phyloP scores from a whole-genome alignment of 352 stramenopile species.

The Phytophthora litchii region DNA sequence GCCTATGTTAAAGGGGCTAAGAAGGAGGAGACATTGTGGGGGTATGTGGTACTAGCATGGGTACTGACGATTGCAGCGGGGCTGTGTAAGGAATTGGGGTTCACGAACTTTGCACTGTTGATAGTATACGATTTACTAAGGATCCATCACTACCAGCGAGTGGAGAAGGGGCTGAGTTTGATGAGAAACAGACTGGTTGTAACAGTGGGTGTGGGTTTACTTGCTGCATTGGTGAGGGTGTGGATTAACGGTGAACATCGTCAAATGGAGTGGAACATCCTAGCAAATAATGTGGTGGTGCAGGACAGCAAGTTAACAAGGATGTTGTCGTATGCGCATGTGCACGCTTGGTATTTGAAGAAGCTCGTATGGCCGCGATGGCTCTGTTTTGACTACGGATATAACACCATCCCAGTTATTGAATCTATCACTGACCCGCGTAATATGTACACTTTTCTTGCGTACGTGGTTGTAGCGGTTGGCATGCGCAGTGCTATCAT shows the following conservation, averaged over 20 bases:
- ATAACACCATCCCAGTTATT: conserved; percentile 83
- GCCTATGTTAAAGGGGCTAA: conserved; percentile 46
- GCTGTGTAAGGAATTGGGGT: conserved; percentile 89
- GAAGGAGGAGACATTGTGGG: conserved; percentile 25
- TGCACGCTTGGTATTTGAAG: conserved; percentile 88
- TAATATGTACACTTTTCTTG: conserved; percentile 63
- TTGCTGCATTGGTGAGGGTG: conserved; percentile 43
- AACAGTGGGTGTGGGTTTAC: conserved; percentile 25
- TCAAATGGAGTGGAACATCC: conserved; percentile 80
- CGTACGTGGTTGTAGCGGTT: conserved; percentile 58
- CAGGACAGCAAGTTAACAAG: conserved; percentile 40
- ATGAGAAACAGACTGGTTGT: conserved; percentile 19
- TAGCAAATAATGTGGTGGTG: conserved; percentile 89
- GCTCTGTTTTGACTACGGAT: conserved; percentile 93
- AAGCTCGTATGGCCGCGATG: conserved; percentile 89
- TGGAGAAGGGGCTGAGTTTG: neutral
- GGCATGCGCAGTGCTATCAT: conserved; percentile 24
- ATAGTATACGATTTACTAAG: conserved; percentile 63
- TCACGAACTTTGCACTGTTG: conserved; percentile 84
- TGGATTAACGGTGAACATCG: conserved; percentile 70
- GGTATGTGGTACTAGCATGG: conserved; percentile 14
- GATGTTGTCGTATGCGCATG: conserved; percentile 82
- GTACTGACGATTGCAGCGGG: conserved; percentile 48
- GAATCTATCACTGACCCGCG: conserved; percentile 49
- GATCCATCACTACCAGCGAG: neutral